phyloP scores from a whole-genome alignment of 148 eudicot species.

The Salicornia ramosissima region DNA sequence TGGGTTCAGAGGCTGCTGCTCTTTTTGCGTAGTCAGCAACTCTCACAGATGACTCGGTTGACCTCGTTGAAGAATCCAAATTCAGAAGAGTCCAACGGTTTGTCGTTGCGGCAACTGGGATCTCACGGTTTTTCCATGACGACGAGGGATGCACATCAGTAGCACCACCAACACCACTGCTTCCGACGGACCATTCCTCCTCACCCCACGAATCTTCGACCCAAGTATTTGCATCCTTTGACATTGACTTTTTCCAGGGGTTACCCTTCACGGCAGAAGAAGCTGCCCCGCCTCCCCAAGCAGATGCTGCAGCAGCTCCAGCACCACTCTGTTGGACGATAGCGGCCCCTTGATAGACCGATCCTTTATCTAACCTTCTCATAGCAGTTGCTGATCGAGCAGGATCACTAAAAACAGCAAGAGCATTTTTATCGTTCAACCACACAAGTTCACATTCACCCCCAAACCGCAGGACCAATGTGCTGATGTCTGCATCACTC shows the following conservation, averaged over 20 bases:
- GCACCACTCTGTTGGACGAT: conserved; percentile 40
- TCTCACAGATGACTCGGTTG: conserved; percentile 26
- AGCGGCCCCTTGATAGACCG: conserved; percentile 70
- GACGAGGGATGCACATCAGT: conserved; percentile 25
- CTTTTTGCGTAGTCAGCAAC: conserved; percentile 26
- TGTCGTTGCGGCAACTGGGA: conserved; percentile 38
- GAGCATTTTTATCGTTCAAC: conserved; percentile 95
- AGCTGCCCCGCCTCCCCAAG: conserved; percentile 43
- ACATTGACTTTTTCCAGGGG: conserved; percentile 69
- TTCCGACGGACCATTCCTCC: conserved; percentile 45
- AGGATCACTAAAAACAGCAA: conserved; percentile 85
- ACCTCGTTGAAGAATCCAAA: conserved; percentile 33
- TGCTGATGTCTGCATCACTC: conserved; percentile 84
- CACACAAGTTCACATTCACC: conserved; percentile 97
- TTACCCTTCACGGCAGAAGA: conserved; percentile 35
- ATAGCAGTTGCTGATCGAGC: conserved; percentile 92
- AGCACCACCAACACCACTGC: conserved; percentile 5
- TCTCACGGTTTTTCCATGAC: conserved; percentile 43
- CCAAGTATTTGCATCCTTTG: conserved; percentile 45
- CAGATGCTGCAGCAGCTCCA: conserved; percentile 27
- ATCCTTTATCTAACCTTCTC: conserved; percentile 94
- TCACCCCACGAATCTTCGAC: conserved; percentile 64
- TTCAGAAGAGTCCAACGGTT: conserved; percentile 79
- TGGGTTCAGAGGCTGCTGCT: conserved; percentile 11
- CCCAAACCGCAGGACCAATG: conserved; percentile 84